Evolutionary conservation across 441 rosid species (phyloP), one percentile per base, ranked within the genome.

Genomic region (Pelargonium australe): DNA sequence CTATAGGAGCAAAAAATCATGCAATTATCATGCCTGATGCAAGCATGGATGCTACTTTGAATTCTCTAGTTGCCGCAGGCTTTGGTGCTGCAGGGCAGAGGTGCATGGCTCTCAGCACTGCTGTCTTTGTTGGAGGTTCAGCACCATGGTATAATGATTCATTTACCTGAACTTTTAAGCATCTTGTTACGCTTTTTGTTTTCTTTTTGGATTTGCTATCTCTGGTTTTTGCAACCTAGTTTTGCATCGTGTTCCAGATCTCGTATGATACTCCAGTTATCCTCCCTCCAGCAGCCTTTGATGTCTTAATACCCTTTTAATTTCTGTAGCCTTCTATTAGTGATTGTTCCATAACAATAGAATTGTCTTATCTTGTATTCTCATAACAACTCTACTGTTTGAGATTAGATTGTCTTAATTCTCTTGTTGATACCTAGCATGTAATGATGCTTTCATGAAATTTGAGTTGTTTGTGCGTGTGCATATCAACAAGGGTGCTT

Each of bases 1-100:
- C 77, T 76, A 66, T 70, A 43, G 87, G 88, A 66, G 89, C 78
- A 13, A 87, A 82, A 71, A 85, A 79, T 75, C 80, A 84, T 69
- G 87, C 86, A 17, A 72, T 87, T 53, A 72, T 85, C 77, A 84
- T 85, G 90, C 84, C 89, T 68, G 92, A 87, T 63, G 90, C 90
- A 72, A 84, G 72, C 72, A 58, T 75, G 66, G 88, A 78, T 68
- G 85, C 81, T 57, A 83, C 92, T 72, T 64, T 87, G 78, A 79
- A 80, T 79, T 80, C 85, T 69, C 63, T 87, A 70, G 85, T 77
- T 17, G 81, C 90, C 63, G 78, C 84, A 44, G 84, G 88, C 63
- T 85, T 87, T 78, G 87, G 90, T 69, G 81, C 82, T 71, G 86
- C 86, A 51, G 88, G 88, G 64, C 86, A 85, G 68, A 79, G 73